phyloP scores from a whole-genome alignment of 2,329 filamentous ascomycete species.

The Cladophialophora bantiana region DNA sequence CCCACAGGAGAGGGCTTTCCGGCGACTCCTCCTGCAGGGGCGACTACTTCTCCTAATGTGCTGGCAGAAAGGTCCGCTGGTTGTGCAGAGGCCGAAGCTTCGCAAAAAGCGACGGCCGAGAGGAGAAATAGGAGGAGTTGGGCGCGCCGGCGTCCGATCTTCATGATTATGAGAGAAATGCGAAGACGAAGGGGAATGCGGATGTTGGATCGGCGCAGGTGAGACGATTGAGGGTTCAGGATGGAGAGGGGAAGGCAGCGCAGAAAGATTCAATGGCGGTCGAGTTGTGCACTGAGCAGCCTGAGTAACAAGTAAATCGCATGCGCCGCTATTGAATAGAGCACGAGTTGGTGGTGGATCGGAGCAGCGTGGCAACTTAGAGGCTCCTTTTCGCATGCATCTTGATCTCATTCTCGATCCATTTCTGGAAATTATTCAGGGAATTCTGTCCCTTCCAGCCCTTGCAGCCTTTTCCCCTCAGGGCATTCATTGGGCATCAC shows the following conservation, averaged over 20 bases:
- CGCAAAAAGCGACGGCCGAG: conserved; percentile 42
- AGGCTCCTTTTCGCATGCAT: conserved; percentile 18
- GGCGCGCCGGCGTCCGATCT: conserved; percentile 44
- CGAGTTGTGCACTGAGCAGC: background rate
- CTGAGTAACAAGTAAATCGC: background rate
- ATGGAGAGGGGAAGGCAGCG: background rate
- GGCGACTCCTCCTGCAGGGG: conserved; percentile 21
- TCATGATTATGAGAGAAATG: conserved; percentile 43
- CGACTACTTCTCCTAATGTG: conserved; percentile 27
- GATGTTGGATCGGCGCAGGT: conserved; percentile 10
- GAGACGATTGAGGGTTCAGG: conserved; percentile 11
- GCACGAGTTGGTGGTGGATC: background rate
- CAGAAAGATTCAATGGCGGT: background rate
- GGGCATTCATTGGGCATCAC: background rate
- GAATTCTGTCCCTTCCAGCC: conserved; percentile 17
- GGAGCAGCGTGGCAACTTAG: background rate
- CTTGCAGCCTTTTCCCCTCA: too few species aligned
- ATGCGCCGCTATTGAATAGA: background rate
- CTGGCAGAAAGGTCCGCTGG: conserved; percentile 12
- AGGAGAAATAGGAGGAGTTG: conserved; percentile 47
- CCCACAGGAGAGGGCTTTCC: conserved; percentile 51
- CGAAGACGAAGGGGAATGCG: conserved; percentile 1
- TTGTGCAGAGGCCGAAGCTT: conserved; percentile 26
- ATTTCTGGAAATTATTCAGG: conserved; percentile 5
- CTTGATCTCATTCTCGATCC: conserved; percentile 2